phyloP scores from a whole-genome alignment of 2,329 filamentous ascomycete species.

The Phyllachora maydis region DNA sequence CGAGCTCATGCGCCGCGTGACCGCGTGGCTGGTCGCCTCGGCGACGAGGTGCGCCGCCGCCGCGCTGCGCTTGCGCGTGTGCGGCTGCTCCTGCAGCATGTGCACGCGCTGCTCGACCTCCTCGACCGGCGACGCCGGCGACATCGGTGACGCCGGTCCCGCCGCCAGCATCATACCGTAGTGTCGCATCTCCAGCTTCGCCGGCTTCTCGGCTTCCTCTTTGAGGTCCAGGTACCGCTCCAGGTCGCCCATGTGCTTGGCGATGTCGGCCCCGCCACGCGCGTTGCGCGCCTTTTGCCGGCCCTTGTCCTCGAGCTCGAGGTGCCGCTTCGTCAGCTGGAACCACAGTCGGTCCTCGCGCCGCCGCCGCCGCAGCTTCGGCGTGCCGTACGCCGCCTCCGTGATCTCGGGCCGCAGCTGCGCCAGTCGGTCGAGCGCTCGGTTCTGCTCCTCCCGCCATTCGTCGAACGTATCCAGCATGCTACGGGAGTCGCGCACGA shows the following conservation, averaged over 20 bases:
- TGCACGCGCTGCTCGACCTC: too few species aligned
- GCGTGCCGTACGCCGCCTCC: neutral
- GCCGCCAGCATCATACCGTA: neutral
- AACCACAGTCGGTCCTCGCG: constrained; percentile 6
- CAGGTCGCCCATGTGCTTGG: constrained; percentile 10
- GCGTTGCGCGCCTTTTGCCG: constrained; percentile 3
- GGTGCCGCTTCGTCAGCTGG: constrained; percentile 6
- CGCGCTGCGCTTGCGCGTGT: constrained; percentile 4
- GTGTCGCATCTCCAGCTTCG: neutral
- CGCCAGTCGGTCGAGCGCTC: constrained; percentile 1
- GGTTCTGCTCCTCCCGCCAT: constrained; percentile 12
- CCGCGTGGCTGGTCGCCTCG: neutral
- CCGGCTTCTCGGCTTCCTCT: constrained; percentile 4
- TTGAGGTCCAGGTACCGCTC: constrained; percentile 4
- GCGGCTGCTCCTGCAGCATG: constrained; percentile 1
- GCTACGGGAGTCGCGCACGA: constrained; percentile 16
- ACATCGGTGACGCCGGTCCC: neutral
- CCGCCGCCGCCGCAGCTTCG: constrained; percentile 1
- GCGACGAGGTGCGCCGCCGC: constrained; percentile 2
- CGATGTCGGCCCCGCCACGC: constrained; percentile 6
- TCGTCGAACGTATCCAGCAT: constrained; percentile 10
- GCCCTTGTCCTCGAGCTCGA: constrained; percentile 4
- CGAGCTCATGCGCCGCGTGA: constrained; percentile 2
- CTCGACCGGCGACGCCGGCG: neutral
- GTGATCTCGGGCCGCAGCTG: constrained; percentile 1